A percentile compares a stretch with the other conserved stretches of the same genome.
Conservation (phyloP, 2,329 filamentous ascomycete species). For the Phaeosphaeriaceae sp. region DNA sequence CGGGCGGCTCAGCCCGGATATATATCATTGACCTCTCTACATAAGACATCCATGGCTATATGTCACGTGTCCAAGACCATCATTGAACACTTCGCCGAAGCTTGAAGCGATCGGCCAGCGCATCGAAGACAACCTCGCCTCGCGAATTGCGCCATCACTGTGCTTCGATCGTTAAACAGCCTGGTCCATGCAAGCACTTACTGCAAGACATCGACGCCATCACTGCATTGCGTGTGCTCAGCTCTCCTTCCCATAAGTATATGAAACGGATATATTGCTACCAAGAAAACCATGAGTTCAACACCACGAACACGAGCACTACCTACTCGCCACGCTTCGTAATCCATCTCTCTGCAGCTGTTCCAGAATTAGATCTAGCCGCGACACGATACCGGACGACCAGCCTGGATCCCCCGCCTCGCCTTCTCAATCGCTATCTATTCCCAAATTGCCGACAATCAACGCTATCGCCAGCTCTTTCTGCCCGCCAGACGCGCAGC, state of each 20-base stretch:
- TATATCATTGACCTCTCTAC: neutral
- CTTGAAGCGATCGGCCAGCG: neutral
- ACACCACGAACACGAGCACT: neutral
- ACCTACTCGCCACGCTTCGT: neutral
- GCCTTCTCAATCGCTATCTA: conserved; percentile 10
- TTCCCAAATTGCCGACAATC: neutral
- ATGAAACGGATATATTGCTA: neutral
- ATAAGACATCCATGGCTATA: neutral
- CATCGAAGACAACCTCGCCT: neutral
- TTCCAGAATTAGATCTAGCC: conserved; percentile 30
- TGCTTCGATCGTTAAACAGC: neutral
- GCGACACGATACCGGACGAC: neutral
- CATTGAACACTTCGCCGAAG: neutral
- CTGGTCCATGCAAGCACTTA: neutral
- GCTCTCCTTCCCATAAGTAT: neutral
- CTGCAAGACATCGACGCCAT: neutral
- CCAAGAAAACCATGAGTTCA: neutral
- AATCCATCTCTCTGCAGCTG: conserved; percentile 1
- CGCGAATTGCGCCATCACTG: neutral
- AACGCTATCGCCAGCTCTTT: neutral
- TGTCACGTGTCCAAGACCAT: neutral
- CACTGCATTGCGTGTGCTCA: neutral
- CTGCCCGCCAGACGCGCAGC: neutral
- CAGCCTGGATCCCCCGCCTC: conserved; percentile 1
- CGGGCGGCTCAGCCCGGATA: too few species aligned